Conservation (phyloP, 2,329 filamentous ascomycete species). For the Hymenoscyphus linearis region DNA sequence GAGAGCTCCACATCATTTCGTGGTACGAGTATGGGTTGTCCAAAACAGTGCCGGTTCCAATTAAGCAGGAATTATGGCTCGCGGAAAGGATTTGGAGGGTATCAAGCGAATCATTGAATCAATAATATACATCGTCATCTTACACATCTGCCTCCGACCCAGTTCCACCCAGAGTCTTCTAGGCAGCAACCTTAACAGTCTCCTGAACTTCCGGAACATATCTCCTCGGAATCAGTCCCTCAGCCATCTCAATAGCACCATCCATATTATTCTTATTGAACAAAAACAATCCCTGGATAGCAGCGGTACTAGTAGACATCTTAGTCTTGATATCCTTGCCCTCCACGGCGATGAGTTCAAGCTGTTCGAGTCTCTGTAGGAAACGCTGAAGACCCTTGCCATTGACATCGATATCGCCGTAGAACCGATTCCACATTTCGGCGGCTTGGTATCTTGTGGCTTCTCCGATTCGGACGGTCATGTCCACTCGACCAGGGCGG, state of each 20-base stretch:
- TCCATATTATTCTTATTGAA: constrained; percentile 91
- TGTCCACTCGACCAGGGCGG: constrained; percentile 85
- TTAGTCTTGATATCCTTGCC: constrained; percentile 15
- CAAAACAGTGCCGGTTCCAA: no score
- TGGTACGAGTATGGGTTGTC: no score
- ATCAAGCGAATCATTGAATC: no score
- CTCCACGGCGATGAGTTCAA: constrained; percentile 61
- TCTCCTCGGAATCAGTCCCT: constrained; percentile 55
- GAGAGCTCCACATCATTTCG: no score
- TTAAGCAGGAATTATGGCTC: no score
- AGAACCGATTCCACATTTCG: constrained; percentile 92
- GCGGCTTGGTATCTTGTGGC: constrained; percentile 79
- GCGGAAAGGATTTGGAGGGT: no score
- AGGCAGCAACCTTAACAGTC: constrained; percentile 16
- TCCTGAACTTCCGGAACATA: constrained; percentile 40
- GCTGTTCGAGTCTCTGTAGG: constrained; percentile 59
- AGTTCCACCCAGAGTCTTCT: not conserved
- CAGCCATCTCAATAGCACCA: constrained; percentile 77
- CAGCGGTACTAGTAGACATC: constrained; percentile 72
- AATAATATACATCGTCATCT: not conserved
- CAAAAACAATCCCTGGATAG: constrained; percentile 88
- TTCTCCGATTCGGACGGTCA: constrained; percentile 86
- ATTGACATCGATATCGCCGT: constrained; percentile 69
- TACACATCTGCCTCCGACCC: not conserved
- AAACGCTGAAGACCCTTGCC: constrained; percentile 63